Percentiles rank a stretch among this genome's conserved stretches.
Conservation (phyloP, 139 green algal genomes). For the Coelastrella sp. region DNA sequence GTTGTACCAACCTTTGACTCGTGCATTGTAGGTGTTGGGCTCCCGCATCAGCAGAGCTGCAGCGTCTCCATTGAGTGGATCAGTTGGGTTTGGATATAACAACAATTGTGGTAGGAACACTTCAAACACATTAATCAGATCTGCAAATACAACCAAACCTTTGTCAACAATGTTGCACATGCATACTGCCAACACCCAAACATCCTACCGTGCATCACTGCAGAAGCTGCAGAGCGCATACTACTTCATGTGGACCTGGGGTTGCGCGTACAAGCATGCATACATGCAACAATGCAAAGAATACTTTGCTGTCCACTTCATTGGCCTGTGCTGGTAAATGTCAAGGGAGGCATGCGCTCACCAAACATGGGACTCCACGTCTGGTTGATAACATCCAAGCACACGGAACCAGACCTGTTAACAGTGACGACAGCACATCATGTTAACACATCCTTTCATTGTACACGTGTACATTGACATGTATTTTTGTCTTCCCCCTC, state of each 20-base stretch:
- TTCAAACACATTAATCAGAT: slow-evolving; percentile 99
- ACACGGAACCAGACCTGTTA: slow-evolving; percentile 92
- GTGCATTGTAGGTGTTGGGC: slow-evolving; percentile 89
- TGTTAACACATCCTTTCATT: background rate
- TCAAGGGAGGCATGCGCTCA: slow-evolving; percentile 44
- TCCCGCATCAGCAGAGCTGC: slow-evolving; percentile 98
- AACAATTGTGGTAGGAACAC: slow-evolving; percentile 99
- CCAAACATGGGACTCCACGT: slow-evolving; percentile 99
- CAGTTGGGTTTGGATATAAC: slow-evolving; percentile 98
- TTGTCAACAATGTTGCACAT: too few relatives aligned
- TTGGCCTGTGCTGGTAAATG: too few relatives aligned
- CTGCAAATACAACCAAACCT: slow-evolving; percentile 55
- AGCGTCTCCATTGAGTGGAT: slow-evolving; percentile 98
- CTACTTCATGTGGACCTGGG: background rate
- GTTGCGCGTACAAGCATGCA: too few relatives aligned
- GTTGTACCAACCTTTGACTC: slow-evolving; percentile 81
- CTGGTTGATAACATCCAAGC: slow-evolving; percentile 99
- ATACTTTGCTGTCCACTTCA: too few relatives aligned
- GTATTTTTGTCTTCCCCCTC: too few relatives aligned
- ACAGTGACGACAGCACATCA: background rate
- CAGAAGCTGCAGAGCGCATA: background rate
- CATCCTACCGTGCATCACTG: background rate
- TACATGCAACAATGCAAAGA: too few relatives aligned
- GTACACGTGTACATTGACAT: background rate
- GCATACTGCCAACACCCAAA: background rate